Conservation (phyloP, 2,329 filamentous ascomycete genomes). For the Penicillium aurantiogriseum region DNA sequence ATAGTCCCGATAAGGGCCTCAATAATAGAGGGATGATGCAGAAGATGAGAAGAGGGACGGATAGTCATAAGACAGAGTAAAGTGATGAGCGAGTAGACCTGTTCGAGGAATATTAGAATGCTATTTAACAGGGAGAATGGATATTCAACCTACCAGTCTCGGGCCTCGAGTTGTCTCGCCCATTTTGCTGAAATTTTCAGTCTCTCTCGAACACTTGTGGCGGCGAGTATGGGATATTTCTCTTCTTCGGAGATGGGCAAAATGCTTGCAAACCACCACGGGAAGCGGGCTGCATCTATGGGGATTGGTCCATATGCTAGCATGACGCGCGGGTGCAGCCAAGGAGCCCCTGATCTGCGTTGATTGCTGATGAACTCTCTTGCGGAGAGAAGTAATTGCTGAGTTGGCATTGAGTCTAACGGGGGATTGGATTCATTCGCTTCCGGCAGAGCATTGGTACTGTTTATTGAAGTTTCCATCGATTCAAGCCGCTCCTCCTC, state of each 20-base stretch:
- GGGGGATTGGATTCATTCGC: slow-evolving; percentile 26
- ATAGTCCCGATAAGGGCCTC: slow-evolving; percentile 22
- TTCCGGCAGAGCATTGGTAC: slow-evolving; percentile 23
- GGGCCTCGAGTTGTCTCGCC: slow-evolving; percentile 70
- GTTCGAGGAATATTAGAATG: slow-evolving; percentile 11
- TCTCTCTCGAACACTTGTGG: slow-evolving; percentile 73
- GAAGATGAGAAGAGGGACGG: slow-evolving; percentile 39
- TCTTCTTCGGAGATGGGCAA: slow-evolving; percentile 74
- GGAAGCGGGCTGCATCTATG: slow-evolving; percentile 71
- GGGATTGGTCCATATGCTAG: slow-evolving; percentile 75
- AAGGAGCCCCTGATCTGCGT: slow-evolving; percentile 66
- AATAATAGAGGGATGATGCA: slow-evolving; percentile 31
- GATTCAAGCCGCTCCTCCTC: slow-evolving; percentile 78
- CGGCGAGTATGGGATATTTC: slow-evolving; percentile 73
- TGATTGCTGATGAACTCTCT: slow-evolving; percentile 68
- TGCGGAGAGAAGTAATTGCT: slow-evolving; percentile 64
- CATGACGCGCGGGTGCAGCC: slow-evolving; percentile 71
- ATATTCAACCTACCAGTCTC: slow-evolving; percentile 62
- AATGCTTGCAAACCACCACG: slow-evolving; percentile 87
- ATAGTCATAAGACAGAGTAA: slow-evolving; percentile 46
- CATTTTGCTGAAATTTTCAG: slow-evolving; percentile 79
- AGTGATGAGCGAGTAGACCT: slow-evolving; percentile 36
- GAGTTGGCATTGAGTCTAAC: slow-evolving; percentile 61
- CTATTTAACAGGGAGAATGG: neutral
- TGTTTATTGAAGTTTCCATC: slow-evolving; percentile 54